phyloP scores from a whole-genome alignment of 176 grass and related monocot species.

The Oryza coarctata region DNA sequence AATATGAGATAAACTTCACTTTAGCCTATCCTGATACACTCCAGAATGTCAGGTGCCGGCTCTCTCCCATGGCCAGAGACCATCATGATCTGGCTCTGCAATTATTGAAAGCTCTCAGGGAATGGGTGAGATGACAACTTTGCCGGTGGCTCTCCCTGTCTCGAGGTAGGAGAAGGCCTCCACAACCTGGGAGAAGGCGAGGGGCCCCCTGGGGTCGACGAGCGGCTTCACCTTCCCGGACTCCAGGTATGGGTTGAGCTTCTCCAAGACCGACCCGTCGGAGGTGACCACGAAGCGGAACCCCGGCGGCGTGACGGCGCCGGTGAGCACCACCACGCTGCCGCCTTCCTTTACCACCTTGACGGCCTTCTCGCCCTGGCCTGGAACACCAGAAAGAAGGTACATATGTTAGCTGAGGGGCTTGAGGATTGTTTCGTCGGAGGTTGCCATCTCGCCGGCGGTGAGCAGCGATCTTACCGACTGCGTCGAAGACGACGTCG shows the following conservation, averaged over 20 bases:
- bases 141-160: conserved; percentile 74
- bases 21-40: not conserved
- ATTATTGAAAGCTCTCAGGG: conserved; percentile 38
- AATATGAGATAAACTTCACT: conserved; percentile 10
- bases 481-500: conserved; percentile 75
- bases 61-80: conserved; percentile 2
- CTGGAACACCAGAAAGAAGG: conserved; percentile 31
- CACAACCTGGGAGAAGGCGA: conserved; percentile 67
- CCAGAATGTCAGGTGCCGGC: not conserved
- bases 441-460: not conserved
- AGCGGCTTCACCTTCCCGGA: conserved; percentile 76
- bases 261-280: conserved; percentile 47
- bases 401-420: not conserved
- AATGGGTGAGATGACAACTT: conserved; percentile 76
- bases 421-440: not conserved
- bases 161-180: conserved; percentile 91
- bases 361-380: conserved; percentile 80
- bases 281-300: conserved; percentile 94
- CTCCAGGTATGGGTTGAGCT: conserved; percentile 88
- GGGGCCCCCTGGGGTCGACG: conserved; percentile 56
- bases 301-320: conserved; percentile 57
- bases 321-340: conserved; percentile 71
- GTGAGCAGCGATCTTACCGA: conserved; percentile 48
- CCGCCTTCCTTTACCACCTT: conserved; percentile 80
- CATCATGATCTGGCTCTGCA: not conserved